These are phyloP conservation scores for Scheffersomyces quercinus DNA, from an alignment of 1,139 yeast species.

Conservation along the genomic window DNA sequence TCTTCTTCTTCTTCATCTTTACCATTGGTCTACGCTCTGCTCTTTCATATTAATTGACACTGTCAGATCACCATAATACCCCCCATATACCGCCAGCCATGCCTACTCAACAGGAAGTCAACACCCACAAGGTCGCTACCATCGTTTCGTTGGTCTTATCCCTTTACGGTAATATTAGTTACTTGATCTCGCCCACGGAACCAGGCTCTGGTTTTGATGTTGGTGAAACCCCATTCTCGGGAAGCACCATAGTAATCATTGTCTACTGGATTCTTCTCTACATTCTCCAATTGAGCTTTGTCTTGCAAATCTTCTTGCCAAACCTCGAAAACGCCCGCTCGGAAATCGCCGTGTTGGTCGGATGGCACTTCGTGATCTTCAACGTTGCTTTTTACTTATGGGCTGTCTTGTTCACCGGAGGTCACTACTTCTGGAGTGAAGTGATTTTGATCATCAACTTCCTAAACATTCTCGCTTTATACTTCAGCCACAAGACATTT, in stretches of 20 bases:
- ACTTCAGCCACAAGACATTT: conserved; percentile 62
- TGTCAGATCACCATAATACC: too few relatives aligned
- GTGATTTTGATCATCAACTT: conserved; percentile 58
- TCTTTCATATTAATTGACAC: too few relatives aligned
- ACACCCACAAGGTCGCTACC: conserved; percentile 46
- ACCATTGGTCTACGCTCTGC: too few relatives aligned
- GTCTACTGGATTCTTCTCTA: conserved; percentile 61
- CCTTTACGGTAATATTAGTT: conserved; percentile 53
- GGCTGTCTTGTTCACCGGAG: conserved; percentile 59
- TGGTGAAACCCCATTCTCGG: conserved; percentile 67
- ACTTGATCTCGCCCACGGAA: conserved; percentile 50
- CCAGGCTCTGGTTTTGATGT: conserved; percentile 48
- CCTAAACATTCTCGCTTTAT: conserved; percentile 55
- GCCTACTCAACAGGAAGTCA: conserved; percentile 4
- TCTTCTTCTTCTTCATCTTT: too few relatives aligned
- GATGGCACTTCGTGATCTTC: conserved; percentile 63
- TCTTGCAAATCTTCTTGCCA: conserved; percentile 51
- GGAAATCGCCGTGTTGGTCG: conserved; percentile 39
- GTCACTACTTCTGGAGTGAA: conserved; percentile 58
- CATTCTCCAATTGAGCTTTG: conserved; percentile 54
- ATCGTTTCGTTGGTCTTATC: conserved; percentile 54
- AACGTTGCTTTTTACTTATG: conserved; percentile 62
- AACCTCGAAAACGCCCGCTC: conserved; percentile 32
- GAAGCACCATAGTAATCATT: conserved; percentile 51
- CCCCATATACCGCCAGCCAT: neutral